Evolutionary conservation across 2,329 filamentous ascomycete species (phyloP).

Genomic region (Myriosclerotinia curreyana): DNA sequence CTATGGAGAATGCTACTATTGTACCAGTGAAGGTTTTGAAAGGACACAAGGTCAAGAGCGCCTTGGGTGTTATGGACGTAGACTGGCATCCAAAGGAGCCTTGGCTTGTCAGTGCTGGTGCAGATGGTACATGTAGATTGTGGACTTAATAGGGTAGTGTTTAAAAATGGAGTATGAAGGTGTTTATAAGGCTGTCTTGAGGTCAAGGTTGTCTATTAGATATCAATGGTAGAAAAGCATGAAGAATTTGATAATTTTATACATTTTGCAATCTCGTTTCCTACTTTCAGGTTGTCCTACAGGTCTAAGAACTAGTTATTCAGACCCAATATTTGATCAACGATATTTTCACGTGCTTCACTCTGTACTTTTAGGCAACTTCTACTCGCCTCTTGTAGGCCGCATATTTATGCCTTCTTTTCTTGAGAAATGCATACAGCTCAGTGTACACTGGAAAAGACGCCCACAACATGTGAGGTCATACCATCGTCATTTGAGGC

Average conservation of each 20-base stretch:
- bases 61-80: slow-evolving; percentile 86
- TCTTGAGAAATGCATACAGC: background rate
- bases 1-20: slow-evolving; percentile 95
- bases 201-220: slow-evolving; percentile 12
- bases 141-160: slow-evolving; percentile 62
- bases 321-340: background rate
- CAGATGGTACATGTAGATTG: slow-evolving; percentile 86
- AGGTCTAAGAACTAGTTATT: background rate
- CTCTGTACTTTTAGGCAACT: background rate
- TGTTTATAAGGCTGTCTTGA: slow-evolving; percentile 15
- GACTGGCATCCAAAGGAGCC: slow-evolving; percentile 95
- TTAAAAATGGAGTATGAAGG: slow-evolving; percentile 19
- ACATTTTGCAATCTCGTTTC: background rate
- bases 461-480: background rate
- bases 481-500: background rate
- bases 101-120: slow-evolving; percentile 91
- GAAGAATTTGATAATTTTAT: slow-evolving; percentile 18
- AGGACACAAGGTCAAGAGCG: slow-evolving; percentile 82
- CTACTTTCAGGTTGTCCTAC: no score
- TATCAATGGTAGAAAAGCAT: slow-evolving; percentile 21
- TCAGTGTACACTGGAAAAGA: background rate
- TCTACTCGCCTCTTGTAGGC: no score
- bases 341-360: background rate
- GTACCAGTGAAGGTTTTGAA: slow-evolving; percentile 92
- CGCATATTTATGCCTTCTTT: background rate